These are phyloP conservation scores for Phialocephala subalpina DNA, from an alignment of 2,329 filamentous ascomycete genomes.

Conservation along the genomic window DNA sequence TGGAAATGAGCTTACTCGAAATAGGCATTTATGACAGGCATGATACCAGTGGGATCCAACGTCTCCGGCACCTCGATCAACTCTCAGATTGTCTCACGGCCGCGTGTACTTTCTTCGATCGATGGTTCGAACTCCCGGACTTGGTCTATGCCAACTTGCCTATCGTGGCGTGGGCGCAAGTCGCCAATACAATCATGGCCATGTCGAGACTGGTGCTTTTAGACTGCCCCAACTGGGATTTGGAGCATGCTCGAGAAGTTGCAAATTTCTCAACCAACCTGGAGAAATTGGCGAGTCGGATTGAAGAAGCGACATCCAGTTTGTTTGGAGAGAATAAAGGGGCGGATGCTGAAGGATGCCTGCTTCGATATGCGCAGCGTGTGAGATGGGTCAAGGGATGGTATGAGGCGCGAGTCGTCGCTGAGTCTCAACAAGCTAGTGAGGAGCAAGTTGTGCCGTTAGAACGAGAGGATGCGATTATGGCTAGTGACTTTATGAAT, in stretches of 20 bases:
- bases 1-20: background rate
- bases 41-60: background rate
- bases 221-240: background rate
- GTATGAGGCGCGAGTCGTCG: background rate
- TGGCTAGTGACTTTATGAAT: background rate
- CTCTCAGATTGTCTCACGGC: background rate
- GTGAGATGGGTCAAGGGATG: conserved; percentile 7
- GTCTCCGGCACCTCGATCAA: background rate
- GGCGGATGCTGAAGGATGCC: background rate
- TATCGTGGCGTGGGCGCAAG: background rate
- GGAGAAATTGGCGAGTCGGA: background rate
- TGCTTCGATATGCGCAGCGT: background rate
- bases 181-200: conserved; percentile 3
- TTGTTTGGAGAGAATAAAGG: background rate
- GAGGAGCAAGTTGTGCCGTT: background rate
- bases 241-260: conserved; percentile 7
- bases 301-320: background rate
- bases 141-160: background rate
- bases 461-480: background rate
- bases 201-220: background rate
- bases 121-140: conserved; percentile 1
- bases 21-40: background rate
- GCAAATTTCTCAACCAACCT: background rate
- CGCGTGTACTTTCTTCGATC: conserved; percentile 3
- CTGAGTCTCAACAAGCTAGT: background rate